Evolutionary conservation across 106 monocot genomes (phyloP).

Genomic region (Allium fistulosum): DNA sequence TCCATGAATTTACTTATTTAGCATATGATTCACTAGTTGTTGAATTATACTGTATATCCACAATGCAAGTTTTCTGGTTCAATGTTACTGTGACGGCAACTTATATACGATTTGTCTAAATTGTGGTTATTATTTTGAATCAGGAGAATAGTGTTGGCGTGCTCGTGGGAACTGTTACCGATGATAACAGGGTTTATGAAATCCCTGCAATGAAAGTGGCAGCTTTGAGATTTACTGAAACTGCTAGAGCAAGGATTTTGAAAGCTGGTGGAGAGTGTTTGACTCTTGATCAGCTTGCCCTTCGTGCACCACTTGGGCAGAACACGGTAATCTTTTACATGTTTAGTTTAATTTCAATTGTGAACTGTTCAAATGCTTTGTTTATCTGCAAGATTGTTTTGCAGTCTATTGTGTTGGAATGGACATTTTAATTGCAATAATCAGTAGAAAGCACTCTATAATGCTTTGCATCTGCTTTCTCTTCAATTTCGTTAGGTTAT

Average conservation of each 20-base stretch:
- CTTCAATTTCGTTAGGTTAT: not conserved
- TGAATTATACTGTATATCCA: too few relatives aligned
- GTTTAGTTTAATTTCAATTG: not conserved
- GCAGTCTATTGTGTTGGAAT: not conserved
- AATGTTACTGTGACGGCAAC: too few relatives aligned
- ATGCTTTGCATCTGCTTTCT: not conserved
- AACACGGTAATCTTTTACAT: conserved; percentile 46
- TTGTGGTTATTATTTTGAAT: not conserved
- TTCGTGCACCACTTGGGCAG: conserved; percentile 68
- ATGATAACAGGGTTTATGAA: conserved; percentile 71
- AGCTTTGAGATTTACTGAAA: conserved; percentile 84
- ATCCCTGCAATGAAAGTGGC: conserved; percentile 78
- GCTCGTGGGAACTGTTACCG: conserved; percentile 81
- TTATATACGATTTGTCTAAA: not conserved
- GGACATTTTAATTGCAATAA: too few relatives aligned
- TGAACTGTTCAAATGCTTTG: not conserved
- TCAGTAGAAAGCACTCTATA: not conserved
- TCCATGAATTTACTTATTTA: too few relatives aligned
- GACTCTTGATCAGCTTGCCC: conserved; percentile 89
- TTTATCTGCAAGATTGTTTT: not conserved
- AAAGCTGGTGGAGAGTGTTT: conserved; percentile 88
- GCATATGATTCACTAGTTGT: too few relatives aligned
- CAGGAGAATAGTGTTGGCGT: conserved; percentile 66
- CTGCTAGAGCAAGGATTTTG: conserved; percentile 68
- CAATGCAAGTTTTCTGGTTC: too few relatives aligned